phyloP scores from a whole-genome alignment of 768 basidiomycete genomes.

The Boletus barrowsii region DNA sequence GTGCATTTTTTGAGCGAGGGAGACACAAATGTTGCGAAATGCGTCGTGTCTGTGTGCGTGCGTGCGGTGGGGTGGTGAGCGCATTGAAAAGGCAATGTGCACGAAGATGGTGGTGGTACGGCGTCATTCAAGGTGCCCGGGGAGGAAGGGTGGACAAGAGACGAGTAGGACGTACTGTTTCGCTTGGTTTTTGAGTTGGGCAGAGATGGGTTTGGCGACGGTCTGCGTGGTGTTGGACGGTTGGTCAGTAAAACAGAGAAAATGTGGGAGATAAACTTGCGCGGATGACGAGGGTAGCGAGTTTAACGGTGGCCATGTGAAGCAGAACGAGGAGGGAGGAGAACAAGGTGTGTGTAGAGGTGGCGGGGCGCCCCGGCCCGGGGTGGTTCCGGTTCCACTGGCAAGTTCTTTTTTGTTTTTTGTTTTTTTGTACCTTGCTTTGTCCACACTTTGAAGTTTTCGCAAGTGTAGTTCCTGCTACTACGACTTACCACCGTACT shows the following conservation, averaged over 20 bases:
- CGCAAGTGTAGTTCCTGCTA: no score
- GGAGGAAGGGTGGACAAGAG: background rate
- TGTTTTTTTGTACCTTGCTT: no score
- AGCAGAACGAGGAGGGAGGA: background rate
- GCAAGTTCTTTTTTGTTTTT: no score
- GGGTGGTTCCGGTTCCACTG: no score
- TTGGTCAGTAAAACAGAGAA: background rate
- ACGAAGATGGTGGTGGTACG: background rate
- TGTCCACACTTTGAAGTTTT: no score
- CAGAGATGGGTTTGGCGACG: constrained; percentile 79
- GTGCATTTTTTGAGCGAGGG: constrained; percentile 75
- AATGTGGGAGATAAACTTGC: constrained; percentile 38
- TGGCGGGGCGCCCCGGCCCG: background rate
- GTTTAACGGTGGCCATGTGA: constrained; percentile 68
- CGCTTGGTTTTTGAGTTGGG: constrained; percentile 65
- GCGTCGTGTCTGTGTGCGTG: constrained; percentile 53
- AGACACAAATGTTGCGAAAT: constrained; percentile 68
- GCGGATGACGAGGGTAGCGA: constrained; percentile 71
- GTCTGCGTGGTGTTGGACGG: constrained; percentile 43
- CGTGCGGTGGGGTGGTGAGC: background rate
- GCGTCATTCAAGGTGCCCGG: background rate
- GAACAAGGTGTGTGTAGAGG: no score
- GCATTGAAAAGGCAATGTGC: background rate
- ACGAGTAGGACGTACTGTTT: constrained; percentile 50
- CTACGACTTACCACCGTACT: no score